Conservation (phyloP, 2,329 filamentous ascomycete genomes). For the Triangularia setosa region DNA sequence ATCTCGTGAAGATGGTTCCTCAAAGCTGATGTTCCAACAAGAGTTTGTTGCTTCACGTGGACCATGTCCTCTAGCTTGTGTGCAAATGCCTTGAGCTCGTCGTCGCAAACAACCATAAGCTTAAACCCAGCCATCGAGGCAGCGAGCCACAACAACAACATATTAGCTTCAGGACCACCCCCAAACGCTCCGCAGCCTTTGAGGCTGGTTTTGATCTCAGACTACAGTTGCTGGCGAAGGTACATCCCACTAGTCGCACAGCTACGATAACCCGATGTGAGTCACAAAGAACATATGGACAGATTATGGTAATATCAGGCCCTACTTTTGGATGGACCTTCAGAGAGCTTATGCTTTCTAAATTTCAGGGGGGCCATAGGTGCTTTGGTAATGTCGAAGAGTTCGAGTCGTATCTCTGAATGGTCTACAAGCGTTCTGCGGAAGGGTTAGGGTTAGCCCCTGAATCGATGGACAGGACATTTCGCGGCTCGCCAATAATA, state of each 20-base stretch:
- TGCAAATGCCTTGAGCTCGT: neutral
- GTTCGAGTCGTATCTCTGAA: neutral
- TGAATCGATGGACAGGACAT: neutral
- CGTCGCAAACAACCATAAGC: slow-evolving; percentile 21
- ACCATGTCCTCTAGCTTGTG: neutral
- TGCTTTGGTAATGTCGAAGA: neutral
- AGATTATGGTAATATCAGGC: too few relatives aligned
- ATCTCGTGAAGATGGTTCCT: neutral
- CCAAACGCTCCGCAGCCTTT: slow-evolving; percentile 38
- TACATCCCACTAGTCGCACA: neutral
- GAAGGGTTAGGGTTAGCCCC: neutral
- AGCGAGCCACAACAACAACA: slow-evolving; percentile 33
- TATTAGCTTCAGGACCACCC: slow-evolving; percentile 32
- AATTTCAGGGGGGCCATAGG: too few relatives aligned
- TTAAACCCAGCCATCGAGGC: slow-evolving; percentile 26
- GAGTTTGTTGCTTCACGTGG: neutral
- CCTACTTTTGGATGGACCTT: too few relatives aligned
- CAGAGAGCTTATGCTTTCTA: too few relatives aligned
- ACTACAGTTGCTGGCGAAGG: slow-evolving; percentile 4
- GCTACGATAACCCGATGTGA: too few relatives aligned
- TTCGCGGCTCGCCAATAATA: too few relatives aligned
- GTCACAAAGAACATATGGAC: too few relatives aligned
- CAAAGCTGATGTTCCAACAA: neutral
- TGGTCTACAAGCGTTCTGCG: neutral
- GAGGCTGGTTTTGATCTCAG: slow-evolving; percentile 27